Base-by-base conservation (phyloP, 345 rosid genomes). In the Dipteronia sinensis region DNA sequence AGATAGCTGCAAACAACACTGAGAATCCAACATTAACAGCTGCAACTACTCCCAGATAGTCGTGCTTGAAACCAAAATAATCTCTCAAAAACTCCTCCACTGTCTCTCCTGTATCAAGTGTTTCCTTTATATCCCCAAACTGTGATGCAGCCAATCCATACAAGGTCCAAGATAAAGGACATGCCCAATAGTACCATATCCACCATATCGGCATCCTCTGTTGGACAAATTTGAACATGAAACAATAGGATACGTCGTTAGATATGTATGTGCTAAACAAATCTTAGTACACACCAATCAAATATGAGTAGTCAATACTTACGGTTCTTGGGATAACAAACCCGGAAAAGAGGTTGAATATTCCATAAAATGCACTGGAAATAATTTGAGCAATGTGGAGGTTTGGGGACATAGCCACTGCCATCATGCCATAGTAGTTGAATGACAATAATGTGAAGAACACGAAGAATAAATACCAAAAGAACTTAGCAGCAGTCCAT, bases 151-250 rank as follows among this genome's bases (percentile, higher is more conserved):
- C 73, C 65, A 88, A 34, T 25, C 89, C 90, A 31, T 88, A 84
- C 22, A 88, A 25, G 0, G 85, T 85, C 90, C 90, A 86, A 12
- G 86, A 29, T 19, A 86, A 59, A 0, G 88, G 89, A 72, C 80
- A 76, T 69, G 56, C 82, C 89, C 87, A 84, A 40, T 71, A 86
- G 85, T 82, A 88, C 90, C 90, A 88, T 73, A 83, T 84, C 87
- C 86, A 88, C 90, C 90, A 88, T 22, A 81, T 72, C 0, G 90
- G 90, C 0, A 86, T 88, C 49, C 85, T 82, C 87, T 88, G 89
- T 20, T n/a, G 56, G 29, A 23, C 0, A 11, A n/a, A 55, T 16
- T 10, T 0, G n/a, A 20, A 31, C 17, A 67, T 23, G 7, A n/a
- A n/a, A n/a, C n/a, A n/a, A n/a, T 7, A 9, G 46, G 10, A 42